Conservation (phyloP, 78 protist genomes). For the Dictyostelium brefeldianum region DNA sequence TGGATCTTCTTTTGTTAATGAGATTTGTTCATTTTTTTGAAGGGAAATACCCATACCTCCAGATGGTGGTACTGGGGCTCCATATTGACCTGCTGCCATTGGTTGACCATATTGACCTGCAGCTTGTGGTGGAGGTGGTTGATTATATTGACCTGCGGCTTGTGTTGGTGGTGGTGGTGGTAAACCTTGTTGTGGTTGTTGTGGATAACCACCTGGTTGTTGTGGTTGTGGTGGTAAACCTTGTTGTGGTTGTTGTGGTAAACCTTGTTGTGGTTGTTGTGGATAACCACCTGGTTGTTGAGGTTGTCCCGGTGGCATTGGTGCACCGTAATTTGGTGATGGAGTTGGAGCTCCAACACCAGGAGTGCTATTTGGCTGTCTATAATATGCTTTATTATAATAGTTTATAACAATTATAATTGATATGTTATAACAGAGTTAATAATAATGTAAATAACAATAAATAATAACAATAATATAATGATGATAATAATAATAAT, state of each 20-base stretch:
- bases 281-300: constrained; percentile 18
- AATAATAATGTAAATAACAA: no score
- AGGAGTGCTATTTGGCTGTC: constrained; percentile 54
- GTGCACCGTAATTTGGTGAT: background rate
- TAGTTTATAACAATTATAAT: no score
- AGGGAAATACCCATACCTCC: constrained; percentile 36
- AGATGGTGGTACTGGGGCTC: constrained; percentile 7
- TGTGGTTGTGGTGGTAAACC: constrained; percentile 33
- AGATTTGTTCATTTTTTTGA: constrained; percentile 22
- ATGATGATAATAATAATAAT: no score
- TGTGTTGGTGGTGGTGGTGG: constrained; percentile 22
- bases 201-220: constrained; percentile 27
- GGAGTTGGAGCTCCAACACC: constrained; percentile 9
- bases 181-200: background rate
- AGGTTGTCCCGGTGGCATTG: background rate
- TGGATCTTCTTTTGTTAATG: constrained; percentile 54
- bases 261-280: background rate
- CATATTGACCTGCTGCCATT: background rate
- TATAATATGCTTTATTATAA: no score
- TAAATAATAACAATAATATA: no score
- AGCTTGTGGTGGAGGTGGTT: constrained; percentile 33
- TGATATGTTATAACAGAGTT: no score
- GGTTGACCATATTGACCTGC: constrained; percentile 1
- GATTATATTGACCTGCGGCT: constrained; percentile 8
- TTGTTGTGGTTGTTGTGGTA: constrained; percentile 8